phyloP scores from a whole-genome alignment of 2,329 filamentous ascomycete species.

The Phialemoniopsis sp. region DNA sequence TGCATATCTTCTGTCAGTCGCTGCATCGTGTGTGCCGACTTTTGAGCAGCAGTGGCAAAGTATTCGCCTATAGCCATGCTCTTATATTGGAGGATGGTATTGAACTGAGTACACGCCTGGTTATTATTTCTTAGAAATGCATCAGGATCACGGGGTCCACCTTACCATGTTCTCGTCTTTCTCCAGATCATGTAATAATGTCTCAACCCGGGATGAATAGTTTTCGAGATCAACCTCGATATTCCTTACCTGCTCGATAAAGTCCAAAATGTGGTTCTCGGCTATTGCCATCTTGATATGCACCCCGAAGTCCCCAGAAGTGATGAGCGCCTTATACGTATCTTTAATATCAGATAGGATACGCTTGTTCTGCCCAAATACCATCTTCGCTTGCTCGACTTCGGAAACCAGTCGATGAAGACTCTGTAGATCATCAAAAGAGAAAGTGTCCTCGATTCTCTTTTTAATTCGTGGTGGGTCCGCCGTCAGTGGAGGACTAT shows the following conservation, averaged over 20 bases:
- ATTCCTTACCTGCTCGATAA: constrained; percentile 8
- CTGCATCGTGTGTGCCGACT: constrained; percentile 12
- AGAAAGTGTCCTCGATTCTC: no score
- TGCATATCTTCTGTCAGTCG: constrained; percentile 38
- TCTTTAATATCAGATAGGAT: constrained; percentile 11
- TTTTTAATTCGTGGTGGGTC: no score
- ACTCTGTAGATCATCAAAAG: not conserved
- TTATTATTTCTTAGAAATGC: no score
- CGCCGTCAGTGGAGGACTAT: no score
- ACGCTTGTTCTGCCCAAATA: constrained; percentile 13
- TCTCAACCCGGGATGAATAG: constrained; percentile 7
- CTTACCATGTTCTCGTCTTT: constrained; percentile 12
- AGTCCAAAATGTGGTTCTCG: constrained; percentile 5
- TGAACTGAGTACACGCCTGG: constrained; percentile 13
- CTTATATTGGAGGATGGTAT: constrained; percentile 14
- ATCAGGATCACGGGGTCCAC: not conserved
- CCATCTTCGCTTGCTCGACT: constrained; percentile 9
- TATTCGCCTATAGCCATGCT: constrained; percentile 13
- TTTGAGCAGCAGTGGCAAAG: constrained; percentile 13
- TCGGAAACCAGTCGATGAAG: constrained; percentile 8
- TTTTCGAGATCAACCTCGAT: constrained; percentile 10
- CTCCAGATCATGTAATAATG: constrained; percentile 9
- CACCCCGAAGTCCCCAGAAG: no score
- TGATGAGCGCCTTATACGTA: no score
- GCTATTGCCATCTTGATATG: constrained; percentile 4